These are phyloP conservation scores for Macrophomina pseudophaseolina DNA, from an alignment of 2,329 filamentous ascomycete species.

Conservation along the genomic window DNA sequence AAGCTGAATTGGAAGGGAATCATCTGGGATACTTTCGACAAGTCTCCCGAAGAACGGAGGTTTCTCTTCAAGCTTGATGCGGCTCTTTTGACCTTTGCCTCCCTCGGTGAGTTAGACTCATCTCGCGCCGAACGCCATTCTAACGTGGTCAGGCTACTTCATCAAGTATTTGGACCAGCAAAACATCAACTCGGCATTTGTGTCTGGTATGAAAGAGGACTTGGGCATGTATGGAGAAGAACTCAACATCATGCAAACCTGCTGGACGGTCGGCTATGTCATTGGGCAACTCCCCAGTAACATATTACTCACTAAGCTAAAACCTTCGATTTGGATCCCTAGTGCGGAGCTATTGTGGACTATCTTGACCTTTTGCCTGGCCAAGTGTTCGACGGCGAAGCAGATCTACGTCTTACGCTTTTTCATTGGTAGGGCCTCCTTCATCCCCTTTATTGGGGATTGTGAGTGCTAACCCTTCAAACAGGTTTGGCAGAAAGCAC, in stretches of 20 bases:
- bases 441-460: background rate
- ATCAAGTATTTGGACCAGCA: slow-evolving; percentile 56
- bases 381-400: slow-evolving; percentile 46
- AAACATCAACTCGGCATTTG: slow-evolving; percentile 46
- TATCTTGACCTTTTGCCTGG: slow-evolving; percentile 53
- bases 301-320: slow-evolving; percentile 56
- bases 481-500: slow-evolving; percentile 52
- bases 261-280: slow-evolving; percentile 66
- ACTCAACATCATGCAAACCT: slow-evolving; percentile 61
- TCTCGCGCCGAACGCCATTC: background rate
- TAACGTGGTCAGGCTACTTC: slow-evolving; percentile 49
- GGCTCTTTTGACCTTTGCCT: slow-evolving; percentile 55
- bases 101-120: slow-evolving; percentile 41
- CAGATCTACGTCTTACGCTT: slow-evolving; percentile 56
- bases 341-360: slow-evolving; percentile 55
- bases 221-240: slow-evolving; percentile 59
- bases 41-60: slow-evolving; percentile 33
- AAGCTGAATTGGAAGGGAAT: slow-evolving; percentile 12
- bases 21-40: slow-evolving; percentile 34
- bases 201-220: slow-evolving; percentile 56
- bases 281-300: slow-evolving; percentile 59
- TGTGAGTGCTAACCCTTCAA: slow-evolving; percentile 19
- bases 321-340: slow-evolving; percentile 56
- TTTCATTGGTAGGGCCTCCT: slow-evolving; percentile 48
- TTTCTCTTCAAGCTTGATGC: slow-evolving; percentile 38